Evolutionary conservation across 1,284 basidiomycete genomes (phyloP), one percentile per base, ranked within the genome.

Genomic region (Anthracocystis walkeri): DNA sequence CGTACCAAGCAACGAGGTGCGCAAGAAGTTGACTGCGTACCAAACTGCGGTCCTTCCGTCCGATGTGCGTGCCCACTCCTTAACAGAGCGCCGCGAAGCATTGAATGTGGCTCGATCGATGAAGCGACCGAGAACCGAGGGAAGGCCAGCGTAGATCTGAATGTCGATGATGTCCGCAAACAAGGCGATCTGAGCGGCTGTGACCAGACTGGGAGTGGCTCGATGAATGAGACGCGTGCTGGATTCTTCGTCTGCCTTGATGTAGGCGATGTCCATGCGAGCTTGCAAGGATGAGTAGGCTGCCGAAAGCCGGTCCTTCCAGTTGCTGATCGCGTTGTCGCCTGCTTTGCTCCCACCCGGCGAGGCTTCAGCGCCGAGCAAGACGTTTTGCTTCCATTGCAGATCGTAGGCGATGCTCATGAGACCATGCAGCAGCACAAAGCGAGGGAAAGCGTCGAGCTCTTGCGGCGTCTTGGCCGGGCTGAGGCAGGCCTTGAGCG

Each of bases 331-430:
- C 12, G 53, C 67, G 27, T 31, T 66, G 35, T 70, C 72, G n/a
- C 38, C 48, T 7, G 38, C 50, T 33, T 58, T 61, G 50, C 62
- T 60, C 6, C 66, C 73, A 1, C 68, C 73, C 2, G 63, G 60
- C 29, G 66, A 69, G 3, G 58, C 33, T 18, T 79, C 77, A 11
- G 77, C 76, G 35, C 75, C 78, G 2, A 79, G 51, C 38, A 79
- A 46, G 23, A 77, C 68, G 20, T 79, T 75, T 20, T 78, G 75
- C 58, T 79, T 79, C 78, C 78, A 79, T 45, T 77, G 75, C 16
- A 79, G 56, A 27, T 79, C 78, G 57, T 78, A 79, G 2, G 78
- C 70, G 38, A 79, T 77, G 57, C 78, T 79, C 75, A 79, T 77
- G 12, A 79, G 69, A 51, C 78, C 78, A 50, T 79, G 78, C 12